Conservation (phyloP, 148 eudicot species). For the Silene uniflora region DNA sequence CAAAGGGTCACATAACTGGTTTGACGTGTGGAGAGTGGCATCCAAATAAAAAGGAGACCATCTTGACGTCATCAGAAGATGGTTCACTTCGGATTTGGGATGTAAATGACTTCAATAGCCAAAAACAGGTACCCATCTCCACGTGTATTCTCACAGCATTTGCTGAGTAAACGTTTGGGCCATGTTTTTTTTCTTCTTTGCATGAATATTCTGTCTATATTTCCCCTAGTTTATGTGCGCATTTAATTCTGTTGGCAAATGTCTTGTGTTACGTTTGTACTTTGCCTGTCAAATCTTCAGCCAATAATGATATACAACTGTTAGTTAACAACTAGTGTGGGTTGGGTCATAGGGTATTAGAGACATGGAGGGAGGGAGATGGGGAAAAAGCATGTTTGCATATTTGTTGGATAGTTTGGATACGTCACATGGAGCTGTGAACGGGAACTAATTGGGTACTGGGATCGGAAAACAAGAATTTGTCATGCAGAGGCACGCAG, state of each 20-base stretch:
- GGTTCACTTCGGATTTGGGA: slow-evolving; percentile 98
- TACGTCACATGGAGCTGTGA: not conserved
- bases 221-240: not conserved
- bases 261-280: not conserved
- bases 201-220: not conserved
- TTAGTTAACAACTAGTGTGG: not conserved
- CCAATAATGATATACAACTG: not conserved
- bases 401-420: not conserved
- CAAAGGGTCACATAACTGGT: slow-evolving; percentile 97
- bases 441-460: not conserved
- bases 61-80: slow-evolving; percentile 95
- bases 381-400: not conserved
- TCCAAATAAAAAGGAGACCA: slow-evolving; percentile 72
- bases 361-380: not conserved
- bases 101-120: slow-evolving; percentile 92
- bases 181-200: not conserved
- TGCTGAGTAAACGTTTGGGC: not conserved
- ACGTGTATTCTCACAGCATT: slow-evolving; percentile 1
- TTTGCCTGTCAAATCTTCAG: not conserved
- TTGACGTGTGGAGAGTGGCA: slow-evolving; percentile 99
- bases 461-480: not conserved
- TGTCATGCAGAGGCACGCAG: no score
- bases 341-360: not conserved
- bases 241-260: not conserved
- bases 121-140: slow-evolving; percentile 65